Evolutionary conservation across 129 eudicot species (phyloP), one percentile per base, ranked within the genome.

Genomic region (Rutidosis leptorrhynchoides): DNA sequence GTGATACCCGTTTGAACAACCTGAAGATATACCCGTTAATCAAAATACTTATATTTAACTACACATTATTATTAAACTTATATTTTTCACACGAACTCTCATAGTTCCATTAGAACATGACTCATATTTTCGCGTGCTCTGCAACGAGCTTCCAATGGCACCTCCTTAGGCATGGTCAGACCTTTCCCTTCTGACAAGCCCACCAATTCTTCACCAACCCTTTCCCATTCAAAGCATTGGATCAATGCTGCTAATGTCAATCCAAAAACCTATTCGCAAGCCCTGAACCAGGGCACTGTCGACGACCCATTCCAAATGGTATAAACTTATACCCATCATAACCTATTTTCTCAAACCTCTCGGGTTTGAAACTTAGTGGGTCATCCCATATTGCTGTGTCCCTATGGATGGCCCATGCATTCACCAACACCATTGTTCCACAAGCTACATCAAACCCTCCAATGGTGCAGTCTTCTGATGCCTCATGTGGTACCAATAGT

Each of bases 111-210:
- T 48, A 80, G 72, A 71, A 84, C 43, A 67, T 23, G 53, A 7
- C 45, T 67, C 37, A 80, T 67, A 25, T 22, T 45, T 15, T 65
- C 23, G 25, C 80, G 33, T 28, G 77, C 65, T 65, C 22, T 61
- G 14, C 84, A 82, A 75, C 69, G 24, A 0, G 84, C 92, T 69
- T 74, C 83, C 35, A 82, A 53, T 0, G 87, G 79, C 53, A 73
- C 81, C 0, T 24, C 29, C 75, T 85, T 85, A 3, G 83, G 80
- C 67, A 77, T 56, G 3, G 77, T 68, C 33, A 84, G 20, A 27
- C 77, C 83, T 67, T 61, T 53, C 22, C 79, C 76, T 73, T 73
- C 69, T 0, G 72, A 55, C 48, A 73, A 16, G 7, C 61, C 70
- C 70, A 80, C 73, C 27, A 70, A 37, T 42, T 69, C 81, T 29